These are phyloP conservation scores for Trichoderma sp. DNA, from an alignment of 2,329 filamentous ascomycete genomes.

Conservation along the genomic window DNA sequence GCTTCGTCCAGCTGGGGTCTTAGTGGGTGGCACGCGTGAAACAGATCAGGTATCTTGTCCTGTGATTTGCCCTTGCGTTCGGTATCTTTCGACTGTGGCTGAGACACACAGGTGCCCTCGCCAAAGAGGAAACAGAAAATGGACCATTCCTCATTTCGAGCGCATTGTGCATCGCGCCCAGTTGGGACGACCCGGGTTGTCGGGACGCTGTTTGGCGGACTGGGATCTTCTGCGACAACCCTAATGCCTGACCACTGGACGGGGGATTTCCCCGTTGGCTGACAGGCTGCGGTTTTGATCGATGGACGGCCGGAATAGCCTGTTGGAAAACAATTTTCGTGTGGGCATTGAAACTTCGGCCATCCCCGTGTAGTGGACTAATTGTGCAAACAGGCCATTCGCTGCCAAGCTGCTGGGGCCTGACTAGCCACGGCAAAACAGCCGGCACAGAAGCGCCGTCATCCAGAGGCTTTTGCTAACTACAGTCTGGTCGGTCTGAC, in stretches of 20 bases:
- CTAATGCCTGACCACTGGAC: not conserved
- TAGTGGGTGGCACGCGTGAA: conserved; percentile 7
- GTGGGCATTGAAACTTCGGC: conserved; percentile 20
- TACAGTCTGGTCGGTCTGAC: conserved; percentile 12
- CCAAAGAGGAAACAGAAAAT: not conserved
- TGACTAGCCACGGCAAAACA: conserved; percentile 16
- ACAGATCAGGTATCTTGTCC: not conserved
- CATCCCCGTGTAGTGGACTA: conserved; percentile 22
- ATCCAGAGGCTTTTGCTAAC: not conserved
- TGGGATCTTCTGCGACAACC: conserved; percentile 13
- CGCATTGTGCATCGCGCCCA: conserved; percentile 8
- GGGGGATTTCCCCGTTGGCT: conserved; percentile 4
- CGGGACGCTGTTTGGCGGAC: conserved; percentile 19
- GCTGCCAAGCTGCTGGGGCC: conserved; percentile 14
- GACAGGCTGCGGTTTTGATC: conserved; percentile 15
- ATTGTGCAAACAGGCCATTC: conserved; percentile 3
- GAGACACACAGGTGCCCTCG: conserved; percentile 19
- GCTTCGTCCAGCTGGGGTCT: conserved; percentile 6
- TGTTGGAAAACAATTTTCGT: not conserved
- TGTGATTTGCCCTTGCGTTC: conserved; percentile 20
- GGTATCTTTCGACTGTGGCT: conserved; percentile 14
- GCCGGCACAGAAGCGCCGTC: conserved; percentile 12
- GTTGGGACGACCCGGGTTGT: conserved; percentile 23
- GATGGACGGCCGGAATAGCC: not conserved
- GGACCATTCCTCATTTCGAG: conserved; percentile 11